Conservation (phyloP, 306 rosid species). For the Coriaria nepalensis region DNA sequence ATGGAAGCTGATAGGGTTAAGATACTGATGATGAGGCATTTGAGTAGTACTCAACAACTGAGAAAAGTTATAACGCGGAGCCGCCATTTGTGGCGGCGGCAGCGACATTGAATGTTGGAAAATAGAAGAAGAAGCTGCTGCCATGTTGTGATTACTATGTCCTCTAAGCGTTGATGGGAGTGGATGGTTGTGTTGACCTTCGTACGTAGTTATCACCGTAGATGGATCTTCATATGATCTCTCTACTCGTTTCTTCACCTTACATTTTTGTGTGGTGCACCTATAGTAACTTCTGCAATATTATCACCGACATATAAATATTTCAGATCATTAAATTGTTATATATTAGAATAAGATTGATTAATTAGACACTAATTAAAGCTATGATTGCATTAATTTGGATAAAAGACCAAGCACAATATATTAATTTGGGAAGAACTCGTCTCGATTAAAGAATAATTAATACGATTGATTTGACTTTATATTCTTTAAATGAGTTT, state of each 20-base stretch:
- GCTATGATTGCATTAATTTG: too few species aligned
- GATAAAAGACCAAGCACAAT: too few species aligned
- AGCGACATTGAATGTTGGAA: constrained; percentile 41
- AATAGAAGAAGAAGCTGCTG: constrained; percentile 23
- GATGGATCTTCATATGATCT: constrained; percentile 65
- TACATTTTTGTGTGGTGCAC: constrained; percentile 76
- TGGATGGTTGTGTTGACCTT: constrained; percentile 84
- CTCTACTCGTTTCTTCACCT: constrained; percentile 77
- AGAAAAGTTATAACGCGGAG: constrained; percentile 25
- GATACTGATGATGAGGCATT: constrained; percentile 1
- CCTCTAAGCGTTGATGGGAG: constrained; percentile 64
- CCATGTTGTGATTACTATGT: constrained; percentile 4
- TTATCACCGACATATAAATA: background rate
- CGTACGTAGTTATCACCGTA: constrained; percentile 69
- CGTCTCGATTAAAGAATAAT: too few species aligned
- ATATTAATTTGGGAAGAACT: too few species aligned
- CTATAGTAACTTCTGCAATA: constrained; percentile 63
- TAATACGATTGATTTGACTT: too few species aligned
- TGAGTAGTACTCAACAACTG: constrained; percentile 17
- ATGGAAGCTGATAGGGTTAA: too few species aligned
- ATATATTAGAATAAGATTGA: too few species aligned
- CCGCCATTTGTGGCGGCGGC: constrained; percentile 6
- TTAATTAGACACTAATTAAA: too few species aligned
- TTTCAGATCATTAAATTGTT: too few species aligned
- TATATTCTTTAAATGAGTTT: too few species aligned